A percentile compares a stretch with the other conserved stretches of the same genome.
phyloP scores from a whole-genome alignment of 192 early-diverging fungal genomes.

The Pecoramyces ruminantium region DNA sequence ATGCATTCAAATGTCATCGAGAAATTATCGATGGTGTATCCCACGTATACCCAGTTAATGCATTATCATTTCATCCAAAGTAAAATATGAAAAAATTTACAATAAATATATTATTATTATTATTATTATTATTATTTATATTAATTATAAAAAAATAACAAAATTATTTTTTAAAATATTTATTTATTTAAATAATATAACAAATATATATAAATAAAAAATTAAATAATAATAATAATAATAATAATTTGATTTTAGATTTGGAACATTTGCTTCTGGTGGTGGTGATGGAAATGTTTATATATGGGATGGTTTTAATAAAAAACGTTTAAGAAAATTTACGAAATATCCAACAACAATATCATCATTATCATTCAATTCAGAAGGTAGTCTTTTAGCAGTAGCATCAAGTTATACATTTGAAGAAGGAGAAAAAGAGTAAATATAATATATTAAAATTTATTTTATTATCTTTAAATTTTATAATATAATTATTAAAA shows the following conservation, averaged over 20 bases:
- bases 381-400: slow-evolving; percentile 61
- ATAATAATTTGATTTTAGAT: slow-evolving; percentile 12
- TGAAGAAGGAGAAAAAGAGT: slow-evolving; percentile 84
- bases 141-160: no score
- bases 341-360: slow-evolving; percentile 67
- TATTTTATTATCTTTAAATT: no score
- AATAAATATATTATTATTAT: slow-evolving; percentile 3
- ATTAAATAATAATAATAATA: background rate
- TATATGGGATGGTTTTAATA: slow-evolving; percentile 83
- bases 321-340: slow-evolving; percentile 72
- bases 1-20: slow-evolving; percentile 95
- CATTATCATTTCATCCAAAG: slow-evolving; percentile 80
- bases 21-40: slow-evolving; percentile 57
- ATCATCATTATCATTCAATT: slow-evolving; percentile 61
- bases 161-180: no score
- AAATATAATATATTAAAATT: no score
- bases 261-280: slow-evolving; percentile 91
- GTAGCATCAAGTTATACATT: slow-evolving; percentile 85
- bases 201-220: background rate
- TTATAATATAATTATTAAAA: no score
- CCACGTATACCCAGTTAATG: slow-evolving; percentile 80
- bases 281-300: slow-evolving; percentile 82
- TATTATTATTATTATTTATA: slow-evolving; percentile 3
- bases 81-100: no score
- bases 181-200: no score